phyloP scores from a whole-genome alignment of 2,329 filamentous ascomycete genomes.

The Xylariaceae sp. region DNA sequence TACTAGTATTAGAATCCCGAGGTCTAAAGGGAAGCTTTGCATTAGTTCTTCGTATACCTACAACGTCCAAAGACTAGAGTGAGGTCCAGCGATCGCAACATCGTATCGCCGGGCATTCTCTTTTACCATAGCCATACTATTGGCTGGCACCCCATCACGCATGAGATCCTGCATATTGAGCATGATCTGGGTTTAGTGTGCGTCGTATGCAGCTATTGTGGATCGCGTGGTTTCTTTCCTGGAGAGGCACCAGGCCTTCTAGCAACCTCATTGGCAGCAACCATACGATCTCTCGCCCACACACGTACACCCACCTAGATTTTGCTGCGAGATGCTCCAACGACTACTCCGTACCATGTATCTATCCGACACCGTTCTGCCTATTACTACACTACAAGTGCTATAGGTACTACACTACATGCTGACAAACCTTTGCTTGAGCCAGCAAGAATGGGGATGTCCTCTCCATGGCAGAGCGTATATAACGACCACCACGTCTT shows the following conservation, averaged over 20 bases:
- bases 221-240: slow-evolving; percentile 1
- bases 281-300: background rate
- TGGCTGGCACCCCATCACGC: slow-evolving; percentile 1
- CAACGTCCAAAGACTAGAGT: background rate
- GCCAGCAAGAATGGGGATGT: background rate
- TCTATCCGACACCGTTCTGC: background rate
- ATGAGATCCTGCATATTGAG: slow-evolving; percentile 8
- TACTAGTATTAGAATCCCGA: background rate
- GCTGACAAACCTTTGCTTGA: background rate
- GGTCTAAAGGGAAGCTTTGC: background rate
- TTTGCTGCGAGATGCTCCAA: background rate
- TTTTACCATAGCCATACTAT: background rate
- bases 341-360: background rate
- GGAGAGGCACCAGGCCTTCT: slow-evolving; percentile 4
- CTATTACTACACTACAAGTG: background rate
- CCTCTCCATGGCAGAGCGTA: background rate
- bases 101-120: slow-evolving; percentile 6
- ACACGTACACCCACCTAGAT: background rate
- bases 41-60: background rate
- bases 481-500: slow-evolving; percentile 3
- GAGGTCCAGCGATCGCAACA: background rate
- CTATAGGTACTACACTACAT: background rate
- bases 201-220: slow-evolving; percentile 11
- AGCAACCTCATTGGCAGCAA: slow-evolving; percentile 10
- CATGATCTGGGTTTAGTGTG: slow-evolving; percentile 2